A percentile compares a stretch with the other conserved stretches of the same genome.
Conservation (phyloP, 2,329 filamentous ascomycete genomes). For the Metarhizium robertsii region DNA sequence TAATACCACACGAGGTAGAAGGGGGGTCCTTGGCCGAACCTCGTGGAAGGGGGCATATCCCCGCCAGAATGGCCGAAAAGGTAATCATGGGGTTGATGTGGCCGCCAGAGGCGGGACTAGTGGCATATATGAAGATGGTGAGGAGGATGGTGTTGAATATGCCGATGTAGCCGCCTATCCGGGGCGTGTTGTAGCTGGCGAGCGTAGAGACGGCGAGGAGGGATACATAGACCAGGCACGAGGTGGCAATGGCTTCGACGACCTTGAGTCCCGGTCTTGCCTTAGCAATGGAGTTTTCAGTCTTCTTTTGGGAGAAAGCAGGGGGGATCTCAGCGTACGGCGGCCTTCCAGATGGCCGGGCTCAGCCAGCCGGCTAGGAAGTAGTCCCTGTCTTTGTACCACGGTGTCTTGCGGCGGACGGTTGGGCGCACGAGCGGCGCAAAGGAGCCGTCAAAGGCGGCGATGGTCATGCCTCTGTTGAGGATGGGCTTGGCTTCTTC, state of each 20-base stretch:
- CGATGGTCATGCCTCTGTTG: not conserved
- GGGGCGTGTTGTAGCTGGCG: conserved; percentile 15
- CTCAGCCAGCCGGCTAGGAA: conserved; percentile 16
- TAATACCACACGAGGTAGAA: too few relatives aligned
- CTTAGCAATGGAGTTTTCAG: too few relatives aligned
- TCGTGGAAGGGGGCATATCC: conserved; percentile 37
- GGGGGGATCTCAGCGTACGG: conserved; percentile 9
- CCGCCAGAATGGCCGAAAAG: conserved; percentile 39
- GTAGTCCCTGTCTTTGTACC: conserved; percentile 16
- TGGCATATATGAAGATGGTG: conserved; percentile 38
- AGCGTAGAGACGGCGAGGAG: conserved; percentile 22
- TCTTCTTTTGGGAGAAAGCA: not conserved
- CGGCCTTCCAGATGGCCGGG: conserved; percentile 16
- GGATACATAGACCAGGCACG: conserved; percentile 19
- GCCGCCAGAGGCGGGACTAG: conserved; percentile 37
- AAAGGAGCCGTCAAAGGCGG: conserved; percentile 14
- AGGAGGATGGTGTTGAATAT: conserved; percentile 31
- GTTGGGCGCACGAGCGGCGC: conserved; percentile 4
- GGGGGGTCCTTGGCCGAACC: conserved; percentile 6
- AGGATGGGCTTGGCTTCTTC: not conserved
- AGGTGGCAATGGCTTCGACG: conserved; percentile 20
- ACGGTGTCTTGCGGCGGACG: conserved; percentile 10
- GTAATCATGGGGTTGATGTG: conserved; percentile 46
- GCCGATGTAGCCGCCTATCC: conserved; percentile 22
- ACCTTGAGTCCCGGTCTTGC: conserved; percentile 10